phyloP scores from a whole-genome alignment of 495 filamentous ascomycete genomes.

The Tuber melanosporum region DNA sequence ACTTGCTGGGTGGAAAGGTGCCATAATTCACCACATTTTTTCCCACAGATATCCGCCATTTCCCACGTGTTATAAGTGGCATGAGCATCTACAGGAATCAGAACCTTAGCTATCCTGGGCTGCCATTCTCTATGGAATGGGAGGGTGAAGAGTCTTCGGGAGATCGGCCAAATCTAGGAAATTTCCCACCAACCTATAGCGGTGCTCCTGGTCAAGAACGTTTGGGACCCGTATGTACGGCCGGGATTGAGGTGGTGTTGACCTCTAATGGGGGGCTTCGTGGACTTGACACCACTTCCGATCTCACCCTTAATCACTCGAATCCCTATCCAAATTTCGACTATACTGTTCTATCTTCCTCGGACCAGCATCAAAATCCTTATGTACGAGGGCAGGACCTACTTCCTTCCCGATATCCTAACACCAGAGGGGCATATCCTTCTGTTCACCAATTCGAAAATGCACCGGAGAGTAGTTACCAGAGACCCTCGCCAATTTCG shows the following conservation, averaged over 20 bases:
- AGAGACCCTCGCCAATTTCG: slow-evolving; percentile 24
- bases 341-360: not conserved
- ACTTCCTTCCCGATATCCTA: not conserved
- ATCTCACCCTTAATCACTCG: not conserved
- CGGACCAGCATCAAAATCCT: not conserved
- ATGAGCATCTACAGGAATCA: not conserved
- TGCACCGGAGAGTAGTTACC: not conserved
- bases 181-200: not conserved
- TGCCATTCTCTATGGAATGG: slow-evolving; percentile 1
- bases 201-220: not conserved
- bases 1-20: not conserved
- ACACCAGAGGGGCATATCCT: not conserved
- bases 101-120: not conserved
- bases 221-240: not conserved
- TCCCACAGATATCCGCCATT: not conserved
- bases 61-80: not conserved
- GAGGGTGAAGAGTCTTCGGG: not conserved
- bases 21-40: not conserved
- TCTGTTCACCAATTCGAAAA: not conserved
- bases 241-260: not conserved
- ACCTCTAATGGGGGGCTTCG: not conserved
- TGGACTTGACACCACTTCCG: not conserved
- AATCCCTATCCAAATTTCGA: not conserved
- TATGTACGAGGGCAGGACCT: not conserved
- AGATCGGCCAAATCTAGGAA: not conserved